phyloP scores from a whole-genome alignment of 164 flowering plant genomes.

The Brasenia schreberi region DNA sequence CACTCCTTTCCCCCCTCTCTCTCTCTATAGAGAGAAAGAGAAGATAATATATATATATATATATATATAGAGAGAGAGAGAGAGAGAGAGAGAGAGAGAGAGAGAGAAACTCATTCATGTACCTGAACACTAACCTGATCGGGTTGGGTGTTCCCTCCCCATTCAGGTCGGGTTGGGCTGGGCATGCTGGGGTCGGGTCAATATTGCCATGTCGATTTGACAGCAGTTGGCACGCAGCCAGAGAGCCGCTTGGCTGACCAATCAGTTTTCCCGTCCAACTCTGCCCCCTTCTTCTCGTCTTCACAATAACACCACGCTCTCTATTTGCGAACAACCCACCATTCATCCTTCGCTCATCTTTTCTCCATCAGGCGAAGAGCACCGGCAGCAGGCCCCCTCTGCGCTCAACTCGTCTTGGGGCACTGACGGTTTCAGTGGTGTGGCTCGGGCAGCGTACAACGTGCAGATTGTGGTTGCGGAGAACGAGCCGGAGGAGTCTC shows the following conservation, averaged over 20 bases:
- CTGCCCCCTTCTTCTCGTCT: neutral
- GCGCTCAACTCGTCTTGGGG: neutral
- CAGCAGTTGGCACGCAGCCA: neutral
- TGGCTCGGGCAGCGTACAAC: constrained; percentile 30
- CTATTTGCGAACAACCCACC: neutral
- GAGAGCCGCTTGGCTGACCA: neutral
- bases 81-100: too few relatives aligned
- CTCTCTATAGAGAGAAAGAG: too few relatives aligned
- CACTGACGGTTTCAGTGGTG: neutral
- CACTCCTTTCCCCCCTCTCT: neutral
- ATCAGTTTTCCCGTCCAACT: neutral
- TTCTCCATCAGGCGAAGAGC: neutral
- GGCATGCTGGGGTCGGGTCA: too few relatives aligned
- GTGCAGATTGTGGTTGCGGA: constrained; percentile 58
- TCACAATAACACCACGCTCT: neutral
- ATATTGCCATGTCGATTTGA: too few relatives aligned
- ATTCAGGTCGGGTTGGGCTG: too few relatives aligned
- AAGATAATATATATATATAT: too few relatives aligned
- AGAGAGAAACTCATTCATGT: too few relatives aligned
- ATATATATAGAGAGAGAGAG: too few relatives aligned
- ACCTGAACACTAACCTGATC: too few relatives aligned
- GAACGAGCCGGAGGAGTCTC: constrained; percentile 56
- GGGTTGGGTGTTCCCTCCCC: too few relatives aligned
- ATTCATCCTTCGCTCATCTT: neutral
- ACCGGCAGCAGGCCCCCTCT: neutral